phyloP scores from a whole-genome alignment of 2,329 filamentous ascomycete species.

The Colletotrichum sp. region DNA sequence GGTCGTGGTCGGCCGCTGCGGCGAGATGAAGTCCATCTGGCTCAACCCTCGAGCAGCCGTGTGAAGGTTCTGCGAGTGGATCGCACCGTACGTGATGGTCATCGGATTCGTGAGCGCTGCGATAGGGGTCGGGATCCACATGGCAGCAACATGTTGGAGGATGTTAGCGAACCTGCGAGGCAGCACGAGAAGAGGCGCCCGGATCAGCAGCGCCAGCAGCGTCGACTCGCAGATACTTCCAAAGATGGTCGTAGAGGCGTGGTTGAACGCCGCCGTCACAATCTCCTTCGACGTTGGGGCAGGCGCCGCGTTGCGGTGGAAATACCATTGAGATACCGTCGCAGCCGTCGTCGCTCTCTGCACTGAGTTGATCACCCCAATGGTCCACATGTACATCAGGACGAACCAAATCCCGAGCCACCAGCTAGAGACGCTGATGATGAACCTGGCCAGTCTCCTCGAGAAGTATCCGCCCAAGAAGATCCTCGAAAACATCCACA shows the following conservation, averaged over 20 bases:
- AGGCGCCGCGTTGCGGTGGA: conserved; percentile 85
- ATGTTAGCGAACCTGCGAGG: conserved; percentile 71
- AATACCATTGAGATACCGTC: conserved; percentile 98
- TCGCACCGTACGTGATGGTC: conserved; percentile 89
- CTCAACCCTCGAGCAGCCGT: conserved; percentile 80
- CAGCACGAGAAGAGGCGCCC: conserved; percentile 83
- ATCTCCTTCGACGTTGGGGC: conserved; percentile 80
- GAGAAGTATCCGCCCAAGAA: conserved; percentile 92
- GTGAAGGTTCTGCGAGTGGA: conserved; percentile 85
- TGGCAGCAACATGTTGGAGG: conserved; percentile 76
- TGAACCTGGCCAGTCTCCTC: conserved; percentile 65
- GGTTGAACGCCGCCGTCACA: conserved; percentile 80
- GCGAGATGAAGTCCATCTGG: conserved; percentile 81
- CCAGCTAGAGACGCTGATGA: conserved; percentile 90
- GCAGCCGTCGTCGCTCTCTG: conserved; percentile 92
- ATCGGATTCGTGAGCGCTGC: conserved; percentile 88
- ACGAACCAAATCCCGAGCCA: conserved; percentile 94
- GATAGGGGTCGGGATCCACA: conserved; percentile 84
- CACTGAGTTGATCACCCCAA: conserved; percentile 84
- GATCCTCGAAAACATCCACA: conserved; percentile 93
- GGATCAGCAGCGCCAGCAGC: conserved; percentile 78
- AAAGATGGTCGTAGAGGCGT: conserved; percentile 86
- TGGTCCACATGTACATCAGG: conserved; percentile 93
- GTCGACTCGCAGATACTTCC: conserved; percentile 92
- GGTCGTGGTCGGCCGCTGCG: conserved; percentile 75